phyloP scores from a whole-genome alignment of 78 protist genomes.

The Paratrimastix pyriformis region DNA sequence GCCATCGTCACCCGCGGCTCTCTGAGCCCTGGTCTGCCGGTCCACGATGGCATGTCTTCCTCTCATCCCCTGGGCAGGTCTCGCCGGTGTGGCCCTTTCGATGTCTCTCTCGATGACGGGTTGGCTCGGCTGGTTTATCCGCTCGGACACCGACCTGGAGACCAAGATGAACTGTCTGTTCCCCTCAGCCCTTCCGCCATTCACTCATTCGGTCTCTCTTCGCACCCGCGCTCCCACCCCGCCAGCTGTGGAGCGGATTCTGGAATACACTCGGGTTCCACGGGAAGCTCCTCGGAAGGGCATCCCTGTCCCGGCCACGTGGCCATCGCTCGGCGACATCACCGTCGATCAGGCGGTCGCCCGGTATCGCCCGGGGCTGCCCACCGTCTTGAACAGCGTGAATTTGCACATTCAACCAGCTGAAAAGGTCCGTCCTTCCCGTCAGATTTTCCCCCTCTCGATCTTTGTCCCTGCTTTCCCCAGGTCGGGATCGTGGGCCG shows the following conservation, averaged over 20 bases:
- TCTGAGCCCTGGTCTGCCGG: neutral
- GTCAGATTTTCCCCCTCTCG: neutral
- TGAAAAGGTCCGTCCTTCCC: conserved; percentile 3
- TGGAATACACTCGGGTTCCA: neutral
- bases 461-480: neutral
- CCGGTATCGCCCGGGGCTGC: conserved; percentile 40
- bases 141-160: neutral
- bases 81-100: neutral
- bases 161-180: neutral
- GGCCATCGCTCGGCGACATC: conserved; percentile 25
- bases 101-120: neutral
- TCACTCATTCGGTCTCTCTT: neutral
- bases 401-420: neutral
- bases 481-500: conserved; percentile 35
- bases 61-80: neutral
- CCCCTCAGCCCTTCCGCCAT: neutral
- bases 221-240: neutral
- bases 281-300: neutral
- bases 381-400: conserved; percentile 12
- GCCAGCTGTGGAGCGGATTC: conserved; percentile 14
- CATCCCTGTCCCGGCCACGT: neutral
- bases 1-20: neutral
- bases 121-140: neutral
- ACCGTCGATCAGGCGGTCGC: neutral
- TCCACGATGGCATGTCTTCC: neutral